phyloP scores from a whole-genome alignment of 139 green algal species.

The Bryopsis sp. region DNA sequence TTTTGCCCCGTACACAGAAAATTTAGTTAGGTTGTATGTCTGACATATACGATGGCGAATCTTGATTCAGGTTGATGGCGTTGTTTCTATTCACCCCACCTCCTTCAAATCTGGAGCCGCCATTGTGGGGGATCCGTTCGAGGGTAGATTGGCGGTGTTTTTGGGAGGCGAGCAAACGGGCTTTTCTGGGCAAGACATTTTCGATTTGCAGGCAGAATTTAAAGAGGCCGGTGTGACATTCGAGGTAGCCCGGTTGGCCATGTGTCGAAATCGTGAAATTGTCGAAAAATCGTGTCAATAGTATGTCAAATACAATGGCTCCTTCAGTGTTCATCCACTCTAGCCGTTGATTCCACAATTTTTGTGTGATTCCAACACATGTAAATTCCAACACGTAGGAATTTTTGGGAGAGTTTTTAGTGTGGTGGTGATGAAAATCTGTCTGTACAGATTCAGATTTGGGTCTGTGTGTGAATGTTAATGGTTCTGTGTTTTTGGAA shows the following conservation, averaged over 20 bases:
- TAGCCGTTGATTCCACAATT: neutral
- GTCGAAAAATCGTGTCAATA: neutral
- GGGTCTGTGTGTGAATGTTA: no score
- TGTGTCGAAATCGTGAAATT: neutral
- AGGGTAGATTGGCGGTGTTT: neutral
- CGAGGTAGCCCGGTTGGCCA: neutral
- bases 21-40: no score
- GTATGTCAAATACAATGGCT: neutral
- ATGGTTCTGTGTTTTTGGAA: no score
- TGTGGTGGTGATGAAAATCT: no score
- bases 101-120: neutral
- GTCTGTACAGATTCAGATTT: no score
- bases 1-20: no score
- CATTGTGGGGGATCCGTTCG: neutral
- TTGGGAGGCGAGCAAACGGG: neutral
- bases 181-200: neutral
- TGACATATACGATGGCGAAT: no score
- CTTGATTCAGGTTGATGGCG: no score
- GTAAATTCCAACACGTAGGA: neutral
- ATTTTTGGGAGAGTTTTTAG: neutral
- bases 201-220: neutral
- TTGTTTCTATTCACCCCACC: neutral
- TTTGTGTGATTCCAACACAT: neutral
- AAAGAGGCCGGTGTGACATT: neutral
- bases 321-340: neutral